Evolutionary conservation across 148 eudicot species (phyloP), one percentile per base, ranked within the genome.

Genomic region (Diospyros lotus): DNA sequence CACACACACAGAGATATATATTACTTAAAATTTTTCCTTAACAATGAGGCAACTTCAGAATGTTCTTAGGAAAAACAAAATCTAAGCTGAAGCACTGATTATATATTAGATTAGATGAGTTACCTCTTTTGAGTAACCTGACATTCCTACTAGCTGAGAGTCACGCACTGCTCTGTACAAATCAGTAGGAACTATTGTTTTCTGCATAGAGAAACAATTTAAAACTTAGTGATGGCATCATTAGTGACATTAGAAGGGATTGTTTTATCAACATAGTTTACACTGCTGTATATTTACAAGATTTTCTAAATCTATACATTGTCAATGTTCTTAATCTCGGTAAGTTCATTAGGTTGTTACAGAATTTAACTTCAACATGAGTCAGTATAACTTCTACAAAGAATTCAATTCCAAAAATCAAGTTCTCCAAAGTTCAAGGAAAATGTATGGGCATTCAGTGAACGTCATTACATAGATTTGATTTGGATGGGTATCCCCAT

Each of bases 61-160:
- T 6, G 28, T 45, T 48, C 0, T 14, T 9, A 60, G 15, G 38
- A 0, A 44, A 15, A 44, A 45, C 7, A 45, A 42, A 17, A 48
- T 45, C 55, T 67, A 11, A 67, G 71, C 14, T 14, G 38, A 64
- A 38, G 3, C 66, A 68, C 39, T 73, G 14, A 52, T 42, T 68
- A 40, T 18, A 60, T 15, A 42, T 43, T 4, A 71, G 48, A 66
- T 43, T 17, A 53, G 51, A 28, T 28, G 28, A 28, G 28, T 28
- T 87, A 96, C 99, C 94, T 91, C 87, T 81, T 86, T 96, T 46
- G 99, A 79, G 86, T 86, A 91, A 63, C 99, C 99, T 48, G 94
- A 84, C 82, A 96, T 79, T 76, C 99, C 99, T 69, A 93, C 58
- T 75, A 96, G 94, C 74, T 91, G 91, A 58, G 99, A 88, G 76